phyloP scores from a whole-genome alignment of 2,329 filamentous ascomycete species.

The Ophiognomonia clavigignenti-juglandacearum region DNA sequence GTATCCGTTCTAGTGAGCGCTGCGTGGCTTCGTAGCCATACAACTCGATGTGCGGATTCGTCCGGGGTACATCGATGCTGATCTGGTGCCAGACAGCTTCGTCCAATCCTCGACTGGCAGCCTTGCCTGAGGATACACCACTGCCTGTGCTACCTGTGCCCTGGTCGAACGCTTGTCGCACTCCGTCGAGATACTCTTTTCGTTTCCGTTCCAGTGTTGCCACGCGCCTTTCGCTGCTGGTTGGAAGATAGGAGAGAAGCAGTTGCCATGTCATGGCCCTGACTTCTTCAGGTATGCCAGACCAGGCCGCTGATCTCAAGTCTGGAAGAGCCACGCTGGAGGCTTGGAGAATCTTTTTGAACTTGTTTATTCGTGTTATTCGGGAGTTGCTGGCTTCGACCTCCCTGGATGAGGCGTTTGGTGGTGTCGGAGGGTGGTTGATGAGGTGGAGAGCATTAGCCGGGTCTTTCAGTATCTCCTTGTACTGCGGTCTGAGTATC shows the following conservation, averaged over 20 bases:
- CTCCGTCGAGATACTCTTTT: conserved; percentile 93
- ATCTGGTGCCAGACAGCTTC: conserved; percentile 99
- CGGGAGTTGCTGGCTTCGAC: conserved; percentile 79
- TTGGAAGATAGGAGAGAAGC: conserved; percentile 88
- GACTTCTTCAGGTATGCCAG: conserved; percentile 88
- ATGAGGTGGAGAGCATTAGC: conserved; percentile 95
- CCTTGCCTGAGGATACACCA: conserved; percentile 11
- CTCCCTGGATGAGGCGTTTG: conserved; percentile 75
- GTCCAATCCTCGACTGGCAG: conserved; percentile 62
- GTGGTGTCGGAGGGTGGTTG: conserved; percentile 71
- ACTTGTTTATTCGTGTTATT: conserved; percentile 95
- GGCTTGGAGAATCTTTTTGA: conserved; percentile 90
- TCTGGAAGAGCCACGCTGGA: conserved; percentile 84
- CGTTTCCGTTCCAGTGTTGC: conserved; percentile 88
- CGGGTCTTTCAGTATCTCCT: conserved; percentile 85
- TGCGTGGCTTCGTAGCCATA: conserved; percentile 97
- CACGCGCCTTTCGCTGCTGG: conserved; percentile 90
- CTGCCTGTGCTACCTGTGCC: conserved; percentile 41
- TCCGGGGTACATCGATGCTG: conserved; percentile 94
- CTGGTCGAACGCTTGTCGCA: conserved; percentile 66
- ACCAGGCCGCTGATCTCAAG: conserved; percentile 83
- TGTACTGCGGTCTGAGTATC: conserved; percentile 94
- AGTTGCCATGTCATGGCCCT: conserved; percentile 99
- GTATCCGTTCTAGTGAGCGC: conserved; percentile 83
- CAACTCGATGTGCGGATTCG: conserved; percentile 90